phyloP scores from a whole-genome alignment of 73 alveolate genomes.

The Paramecium biaurelia region DNA sequence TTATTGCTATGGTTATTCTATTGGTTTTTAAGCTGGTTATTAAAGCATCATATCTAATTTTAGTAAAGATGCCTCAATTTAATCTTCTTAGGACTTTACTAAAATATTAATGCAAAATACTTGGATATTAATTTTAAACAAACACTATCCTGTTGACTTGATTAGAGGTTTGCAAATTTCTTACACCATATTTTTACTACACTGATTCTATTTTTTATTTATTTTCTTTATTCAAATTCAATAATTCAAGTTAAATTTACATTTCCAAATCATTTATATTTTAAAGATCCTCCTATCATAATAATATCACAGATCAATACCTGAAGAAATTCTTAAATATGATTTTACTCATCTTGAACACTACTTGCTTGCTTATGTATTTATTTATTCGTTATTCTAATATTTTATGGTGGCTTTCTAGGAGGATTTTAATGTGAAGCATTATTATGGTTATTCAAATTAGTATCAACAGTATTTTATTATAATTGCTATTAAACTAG shows the following conservation, averaged over 20 bases:
- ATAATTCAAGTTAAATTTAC: background rate
- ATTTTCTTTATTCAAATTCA: background rate
- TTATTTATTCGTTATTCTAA: constrained; percentile 17
- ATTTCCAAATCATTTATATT: constrained; percentile 6
- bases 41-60: constrained; percentile 41
- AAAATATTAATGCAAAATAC: background rate
- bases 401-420: constrained; percentile 19
- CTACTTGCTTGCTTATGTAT: background rate
- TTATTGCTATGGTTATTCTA: background rate
- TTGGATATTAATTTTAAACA: background rate
- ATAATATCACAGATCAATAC: background rate
- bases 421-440: background rate
- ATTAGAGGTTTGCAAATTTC: background rate
- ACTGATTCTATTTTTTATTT: background rate
- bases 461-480: background rate
- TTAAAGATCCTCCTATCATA: constrained; percentile 18
- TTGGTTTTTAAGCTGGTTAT: constrained; percentile 15
- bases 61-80: constrained; percentile 47
- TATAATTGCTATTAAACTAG: background rate
- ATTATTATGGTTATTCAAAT: background rate
- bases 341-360: background rate
- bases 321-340: constrained; percentile 36
- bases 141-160: constrained; percentile 6
- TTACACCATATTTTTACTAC: constrained; percentile 14
- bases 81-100: constrained; percentile 33